Evolutionary conservation across 2,329 filamentous ascomycete species (phyloP).

Genomic region (Neofusicoccum cordaticola): DNA sequence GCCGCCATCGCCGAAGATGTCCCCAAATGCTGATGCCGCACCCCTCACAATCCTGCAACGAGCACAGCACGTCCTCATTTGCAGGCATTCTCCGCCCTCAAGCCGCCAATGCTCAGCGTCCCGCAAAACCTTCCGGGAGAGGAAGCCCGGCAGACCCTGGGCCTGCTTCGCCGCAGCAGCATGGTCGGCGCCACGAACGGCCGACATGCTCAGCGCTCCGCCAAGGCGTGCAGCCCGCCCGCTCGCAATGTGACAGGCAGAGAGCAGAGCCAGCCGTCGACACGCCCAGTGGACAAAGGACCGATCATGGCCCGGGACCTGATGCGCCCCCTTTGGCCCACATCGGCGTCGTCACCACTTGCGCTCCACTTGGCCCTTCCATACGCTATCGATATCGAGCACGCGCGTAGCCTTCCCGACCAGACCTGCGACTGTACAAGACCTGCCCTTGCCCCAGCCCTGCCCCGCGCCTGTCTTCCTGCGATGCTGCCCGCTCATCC

Average conservation of each 20-base stretch:
- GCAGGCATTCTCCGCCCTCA: background rate
- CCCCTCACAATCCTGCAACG: background rate
- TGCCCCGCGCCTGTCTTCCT: background rate
- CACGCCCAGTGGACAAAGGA: background rate
- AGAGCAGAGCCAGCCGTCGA: background rate
- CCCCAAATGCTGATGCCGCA: background rate
- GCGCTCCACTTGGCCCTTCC: background rate
- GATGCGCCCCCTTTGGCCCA: background rate
- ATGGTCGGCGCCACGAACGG: background rate
- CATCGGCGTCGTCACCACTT: conserved; percentile 2
- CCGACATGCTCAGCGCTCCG: background rate
- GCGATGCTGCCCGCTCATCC: background rate
- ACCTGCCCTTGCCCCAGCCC: background rate
- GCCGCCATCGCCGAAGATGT: background rate
- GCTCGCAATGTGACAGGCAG: background rate
- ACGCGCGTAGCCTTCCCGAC: background rate
- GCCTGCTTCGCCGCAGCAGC: background rate
- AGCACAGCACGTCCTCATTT: background rate
- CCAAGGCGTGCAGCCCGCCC: background rate
- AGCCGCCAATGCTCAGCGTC: background rate
- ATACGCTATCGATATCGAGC: background rate
- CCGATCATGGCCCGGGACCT: background rate
- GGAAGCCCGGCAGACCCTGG: background rate
- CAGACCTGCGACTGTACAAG: background rate
- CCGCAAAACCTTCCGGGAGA: background rate